Evolutionary conservation across 768 basidiomycete species (phyloP), one percentile per base, ranked within the genome.

Genomic region (Serendipita sp.): DNA sequence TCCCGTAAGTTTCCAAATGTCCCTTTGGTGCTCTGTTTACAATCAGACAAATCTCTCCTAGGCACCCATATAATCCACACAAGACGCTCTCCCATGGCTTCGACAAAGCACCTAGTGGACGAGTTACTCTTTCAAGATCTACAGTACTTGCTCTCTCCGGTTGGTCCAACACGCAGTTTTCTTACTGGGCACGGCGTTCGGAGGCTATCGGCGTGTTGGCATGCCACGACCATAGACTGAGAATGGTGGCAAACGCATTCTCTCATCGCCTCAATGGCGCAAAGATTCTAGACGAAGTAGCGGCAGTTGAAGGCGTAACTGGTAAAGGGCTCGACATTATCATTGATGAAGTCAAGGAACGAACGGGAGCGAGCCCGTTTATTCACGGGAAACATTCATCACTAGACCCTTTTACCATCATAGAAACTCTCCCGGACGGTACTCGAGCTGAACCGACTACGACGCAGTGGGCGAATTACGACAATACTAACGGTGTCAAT

Each of bases 91-190:
- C 76, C 28, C 79, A 80, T 71, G 68, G 70, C 11, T 81, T 73
- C 66, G 64, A 70, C 24, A 69, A 65, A 60, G 74, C 77, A 45
- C 78, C 78, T 44, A 70, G 73, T 13, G 80, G 79, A 45, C 74
- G 73, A 64, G 80, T 80, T 62, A 77, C 74, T 24, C 75, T 80
- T 62, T 80, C 78, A 28, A 77, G 80, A 53, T 76, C 78, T 41
- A 77, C 78, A 45, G 76, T 80, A 63, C 76, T 80, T 60, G 71
- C 76, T 51, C 74, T 80, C 60, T 79, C 79, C 3, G 79, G 79
- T 65, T 81, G 79, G 79, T 81, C 79, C 18, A 80, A 81, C 60
- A 80, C 79, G 7, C 80, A 81, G 65, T 80, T 80, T 60, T 80
- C 79, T 53, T 81, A 81, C 66, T 80, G 79, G 80, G 78, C 79